Conservation (phyloP, 2,329 filamentous ascomycete genomes). For the Ophiobolus disseminans region DNA sequence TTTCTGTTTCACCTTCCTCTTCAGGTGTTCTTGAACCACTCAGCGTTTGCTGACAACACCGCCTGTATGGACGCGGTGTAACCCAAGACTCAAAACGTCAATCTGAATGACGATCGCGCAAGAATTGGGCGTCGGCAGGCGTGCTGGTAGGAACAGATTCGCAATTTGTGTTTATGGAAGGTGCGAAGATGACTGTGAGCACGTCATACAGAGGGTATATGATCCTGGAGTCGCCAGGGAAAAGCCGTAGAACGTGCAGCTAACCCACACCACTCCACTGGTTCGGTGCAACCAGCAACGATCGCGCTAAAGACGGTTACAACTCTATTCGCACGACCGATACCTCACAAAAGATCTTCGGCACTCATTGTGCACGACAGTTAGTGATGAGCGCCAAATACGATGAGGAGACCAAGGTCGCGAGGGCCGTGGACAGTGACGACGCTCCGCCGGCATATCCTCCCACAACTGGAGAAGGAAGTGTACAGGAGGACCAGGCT, state of each 20-base stretch:
- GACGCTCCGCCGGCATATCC: no score
- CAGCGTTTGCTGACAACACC: slow-evolving; percentile 12
- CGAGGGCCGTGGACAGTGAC: slow-evolving; percentile 18
- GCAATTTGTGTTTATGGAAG: slow-evolving; percentile 13
- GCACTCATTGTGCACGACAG: neutral
- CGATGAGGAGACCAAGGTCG: slow-evolving; percentile 31
- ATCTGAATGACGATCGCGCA: slow-evolving; percentile 35
- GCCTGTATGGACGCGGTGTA: slow-evolving; percentile 23
- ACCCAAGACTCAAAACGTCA: slow-evolving; percentile 36
- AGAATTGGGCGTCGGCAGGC: slow-evolving; percentile 9
- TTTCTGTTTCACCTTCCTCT: slow-evolving; percentile 37
- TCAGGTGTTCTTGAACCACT: slow-evolving; percentile 19
- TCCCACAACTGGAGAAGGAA: slow-evolving; percentile 29
- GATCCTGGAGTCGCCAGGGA: slow-evolving; percentile 12
- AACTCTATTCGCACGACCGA: slow-evolving; percentile 21
- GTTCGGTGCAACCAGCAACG: slow-evolving; percentile 2
- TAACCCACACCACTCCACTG: slow-evolving; percentile 7
- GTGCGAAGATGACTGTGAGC: slow-evolving; percentile 11
- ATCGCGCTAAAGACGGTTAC: slow-evolving; percentile 6
- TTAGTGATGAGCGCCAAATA: slow-evolving; percentile 28
- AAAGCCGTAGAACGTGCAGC: slow-evolving; percentile 16
- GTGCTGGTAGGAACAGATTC: slow-evolving; percentile 4
- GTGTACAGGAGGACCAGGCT: slow-evolving; percentile 41
- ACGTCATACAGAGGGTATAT: slow-evolving; percentile 27
- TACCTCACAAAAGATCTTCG: neutral